Conservation (phyloP, 2,329 filamentous ascomycete species). For the Dactylellina parvicollis region DNA sequence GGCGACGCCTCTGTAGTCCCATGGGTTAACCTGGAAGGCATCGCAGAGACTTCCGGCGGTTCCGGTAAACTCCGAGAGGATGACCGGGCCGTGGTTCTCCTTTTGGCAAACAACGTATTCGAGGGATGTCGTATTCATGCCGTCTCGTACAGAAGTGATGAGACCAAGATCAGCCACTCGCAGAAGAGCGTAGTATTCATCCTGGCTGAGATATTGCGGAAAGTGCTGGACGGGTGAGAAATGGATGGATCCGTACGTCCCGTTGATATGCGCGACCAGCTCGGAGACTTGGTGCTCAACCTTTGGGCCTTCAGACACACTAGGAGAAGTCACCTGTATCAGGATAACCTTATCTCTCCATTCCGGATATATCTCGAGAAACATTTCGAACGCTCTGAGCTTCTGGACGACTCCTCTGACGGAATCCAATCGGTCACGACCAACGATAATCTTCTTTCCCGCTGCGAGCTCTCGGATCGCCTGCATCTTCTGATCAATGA, state of each 20-base stretch:
- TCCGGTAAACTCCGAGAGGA: conserved; percentile 95
- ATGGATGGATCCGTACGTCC: conserved; percentile 83
- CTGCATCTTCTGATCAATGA: conserved; percentile 76
- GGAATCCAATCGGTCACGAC: conserved; percentile 90
- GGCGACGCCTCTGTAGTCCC: conserved; percentile 86
- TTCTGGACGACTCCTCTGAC: conserved; percentile 96
- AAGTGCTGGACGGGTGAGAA: conserved; percentile 95
- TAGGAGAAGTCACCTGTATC: conserved; percentile 93
- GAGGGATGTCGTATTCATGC: conserved; percentile 96
- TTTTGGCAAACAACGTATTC: conserved; percentile 95
- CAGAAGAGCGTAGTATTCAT: conserved; percentile 94
- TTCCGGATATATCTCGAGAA: conserved; percentile 87
- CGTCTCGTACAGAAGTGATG: conserved; percentile 94
- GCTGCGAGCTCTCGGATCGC: conserved; percentile 79
- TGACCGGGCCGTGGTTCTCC: conserved; percentile 84
- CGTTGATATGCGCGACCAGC: conserved; percentile 90
- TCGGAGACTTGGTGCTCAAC: conserved; percentile 89
- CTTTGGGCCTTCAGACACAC: conserved; percentile 81
- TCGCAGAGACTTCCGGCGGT: conserved; percentile 85
- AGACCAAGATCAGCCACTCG: conserved; percentile 88
- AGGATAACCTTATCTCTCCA: conserved; percentile 92
- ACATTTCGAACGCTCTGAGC: conserved; percentile 90
- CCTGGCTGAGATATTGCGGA: conserved; percentile 86
- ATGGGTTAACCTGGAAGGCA: conserved; percentile 96
- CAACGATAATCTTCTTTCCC: conserved; percentile 95